Evolutionary conservation across 2,329 filamentous ascomycete genomes (phyloP).

Genomic region (Phyllachora maydis): DNA sequence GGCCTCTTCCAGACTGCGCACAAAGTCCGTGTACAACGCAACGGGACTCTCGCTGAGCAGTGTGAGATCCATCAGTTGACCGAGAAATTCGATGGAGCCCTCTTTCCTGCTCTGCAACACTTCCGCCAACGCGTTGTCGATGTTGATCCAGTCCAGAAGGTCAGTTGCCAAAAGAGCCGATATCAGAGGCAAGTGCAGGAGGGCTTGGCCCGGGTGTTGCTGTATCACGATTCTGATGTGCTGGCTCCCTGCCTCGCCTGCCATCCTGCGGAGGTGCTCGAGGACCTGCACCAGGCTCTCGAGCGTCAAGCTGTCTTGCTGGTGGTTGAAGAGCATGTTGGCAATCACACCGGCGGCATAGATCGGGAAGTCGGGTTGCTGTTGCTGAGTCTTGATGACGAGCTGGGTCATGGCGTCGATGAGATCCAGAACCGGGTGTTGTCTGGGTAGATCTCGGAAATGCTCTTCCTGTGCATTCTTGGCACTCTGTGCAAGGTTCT

Average conservation of each 20-base stretch:
- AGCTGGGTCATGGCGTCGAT: constrained; percentile 39
- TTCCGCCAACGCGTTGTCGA: constrained; percentile 54
- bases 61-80: constrained; percentile 57
- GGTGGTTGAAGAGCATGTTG: constrained; percentile 29
- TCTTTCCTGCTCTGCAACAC: constrained; percentile 51
- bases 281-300: constrained; percentile 43
- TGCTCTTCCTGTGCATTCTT: constrained; percentile 35
- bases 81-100: constrained; percentile 59
- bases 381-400: constrained; percentile 41
- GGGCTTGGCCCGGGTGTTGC: constrained; percentile 30
- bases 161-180: constrained; percentile 36
- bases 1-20: constrained; percentile 60
- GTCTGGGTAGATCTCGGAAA: constrained; percentile 34
- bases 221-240: constrained; percentile 34
- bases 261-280: constrained; percentile 37
- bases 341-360: constrained; percentile 40
- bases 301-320: constrained; percentile 32
- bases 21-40: constrained; percentile 69
- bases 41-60: constrained; percentile 60
- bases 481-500: constrained; percentile 33
- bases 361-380: constrained; percentile 36
- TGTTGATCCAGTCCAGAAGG: constrained; percentile 38
- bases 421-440: constrained; percentile 38
- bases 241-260: constrained; percentile 28
- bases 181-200: constrained; percentile 36